Percentiles rank a stretch among this genome's conserved stretches.
These are phyloP conservation scores for Aspergillus brunneoviolaceus DNA, from an alignment of 2,329 filamentous ascomycete genomes.

Conservation along the genomic window DNA sequence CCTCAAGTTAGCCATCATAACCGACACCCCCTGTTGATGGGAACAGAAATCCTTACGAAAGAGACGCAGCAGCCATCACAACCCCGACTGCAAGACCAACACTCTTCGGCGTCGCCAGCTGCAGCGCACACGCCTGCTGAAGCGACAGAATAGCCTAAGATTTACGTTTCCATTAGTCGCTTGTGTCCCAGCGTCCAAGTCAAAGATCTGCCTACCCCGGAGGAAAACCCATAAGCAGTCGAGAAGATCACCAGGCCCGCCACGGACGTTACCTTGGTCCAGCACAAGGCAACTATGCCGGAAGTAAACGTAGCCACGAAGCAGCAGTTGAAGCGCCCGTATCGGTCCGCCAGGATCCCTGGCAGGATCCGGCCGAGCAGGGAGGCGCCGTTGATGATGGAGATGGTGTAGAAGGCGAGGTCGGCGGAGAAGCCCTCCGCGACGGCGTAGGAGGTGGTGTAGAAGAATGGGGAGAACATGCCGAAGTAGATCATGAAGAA, in stretches of 20 bases:
- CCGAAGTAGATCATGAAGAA: slow-evolving; percentile 25
- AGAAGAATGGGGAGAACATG: not conserved
- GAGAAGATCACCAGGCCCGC: slow-evolving; percentile 34
- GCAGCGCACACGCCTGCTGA: slow-evolving; percentile 48
- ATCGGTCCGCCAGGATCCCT: slow-evolving; percentile 55
- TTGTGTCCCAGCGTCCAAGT: too few relatives aligned
- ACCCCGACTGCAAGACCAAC: slow-evolving; percentile 47
- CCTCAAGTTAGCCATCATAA: not conserved
- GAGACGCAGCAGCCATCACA: slow-evolving; percentile 42
- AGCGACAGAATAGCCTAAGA: slow-evolving; percentile 48
- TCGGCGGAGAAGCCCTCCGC: slow-evolving; percentile 45
- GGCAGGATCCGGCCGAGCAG: slow-evolving; percentile 57
- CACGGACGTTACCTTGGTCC: slow-evolving; percentile 32
- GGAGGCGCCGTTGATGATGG: slow-evolving; percentile 63
- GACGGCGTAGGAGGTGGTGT: not conserved
- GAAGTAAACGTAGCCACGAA: slow-evolving; percentile 39
- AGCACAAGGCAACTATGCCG: slow-evolving; percentile 37
- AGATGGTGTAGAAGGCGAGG: slow-evolving; percentile 63
- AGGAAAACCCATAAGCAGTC: slow-evolving; percentile 47
- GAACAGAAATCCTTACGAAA: slow-evolving; percentile 39
- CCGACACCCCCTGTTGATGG: too few relatives aligned
- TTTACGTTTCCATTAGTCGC: not conserved
- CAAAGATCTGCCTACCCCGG: slow-evolving; percentile 37
- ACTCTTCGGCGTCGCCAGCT: slow-evolving; percentile 40
- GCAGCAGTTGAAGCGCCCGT: slow-evolving; percentile 53